Evolutionary conservation across 192 early-diverging fungal species (phyloP).

Genomic region (Podila clonocystis): DNA sequence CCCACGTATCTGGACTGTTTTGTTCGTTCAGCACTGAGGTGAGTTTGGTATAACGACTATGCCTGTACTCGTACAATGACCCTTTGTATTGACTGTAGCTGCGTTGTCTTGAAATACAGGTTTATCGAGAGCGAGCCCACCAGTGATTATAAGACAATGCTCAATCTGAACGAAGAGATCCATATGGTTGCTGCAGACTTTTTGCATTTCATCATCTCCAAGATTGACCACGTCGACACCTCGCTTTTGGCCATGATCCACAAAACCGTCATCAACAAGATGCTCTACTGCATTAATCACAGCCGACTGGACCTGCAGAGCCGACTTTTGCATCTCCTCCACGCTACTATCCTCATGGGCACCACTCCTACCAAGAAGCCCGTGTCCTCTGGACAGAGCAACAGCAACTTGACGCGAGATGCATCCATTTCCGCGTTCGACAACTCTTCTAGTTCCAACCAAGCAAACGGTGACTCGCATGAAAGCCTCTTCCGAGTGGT

Average conservation of each 20-base stretch:
- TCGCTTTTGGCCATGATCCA: constrained; percentile 61
- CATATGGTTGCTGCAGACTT: constrained; percentile 69
- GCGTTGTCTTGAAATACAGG: constrained; percentile 2
- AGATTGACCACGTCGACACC: constrained; percentile 62
- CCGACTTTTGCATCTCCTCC: constrained; percentile 64
- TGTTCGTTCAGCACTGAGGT: constrained; percentile 35
- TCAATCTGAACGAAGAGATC: constrained; percentile 56
- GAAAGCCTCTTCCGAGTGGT: constrained; percentile 37
- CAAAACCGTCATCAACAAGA: constrained; percentile 59
- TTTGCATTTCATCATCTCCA: constrained; percentile 63
- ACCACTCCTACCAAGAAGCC: constrained; percentile 34
- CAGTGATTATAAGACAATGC: constrained; percentile 37
- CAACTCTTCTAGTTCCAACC: neutral
- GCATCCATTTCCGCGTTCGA: constrained; percentile 28
- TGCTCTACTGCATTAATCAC: constrained; percentile 66
- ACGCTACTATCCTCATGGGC: constrained; percentile 59
- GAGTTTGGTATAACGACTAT: neutral
- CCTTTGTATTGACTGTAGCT: neutral
- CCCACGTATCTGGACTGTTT: constrained; percentile 46
- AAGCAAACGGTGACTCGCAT: constrained; percentile 6
- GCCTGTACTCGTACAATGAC: neutral
- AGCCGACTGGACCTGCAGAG: constrained; percentile 66
- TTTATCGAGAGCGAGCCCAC: constrained; percentile 57
- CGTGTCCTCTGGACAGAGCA: neutral
- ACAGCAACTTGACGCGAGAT: constrained; percentile 13